These are phyloP conservation scores for Misopates orontium DNA, from an alignment of 257 asterid species.

Conservation along the genomic window DNA sequence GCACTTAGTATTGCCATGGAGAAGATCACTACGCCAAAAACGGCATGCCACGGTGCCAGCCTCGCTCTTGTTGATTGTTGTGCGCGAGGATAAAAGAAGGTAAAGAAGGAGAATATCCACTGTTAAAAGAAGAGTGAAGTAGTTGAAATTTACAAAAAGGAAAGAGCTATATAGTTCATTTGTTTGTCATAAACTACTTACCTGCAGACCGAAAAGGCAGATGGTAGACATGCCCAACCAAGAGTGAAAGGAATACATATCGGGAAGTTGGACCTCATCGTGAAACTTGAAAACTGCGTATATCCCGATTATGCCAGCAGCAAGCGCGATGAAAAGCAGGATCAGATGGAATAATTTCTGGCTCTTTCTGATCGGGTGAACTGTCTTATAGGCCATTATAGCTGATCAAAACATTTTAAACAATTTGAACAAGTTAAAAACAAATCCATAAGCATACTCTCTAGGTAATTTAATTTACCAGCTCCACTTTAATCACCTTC, in stretches of 20 bases:
- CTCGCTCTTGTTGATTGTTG: conserved; percentile 31
- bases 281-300: conserved; percentile 65
- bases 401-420: conserved; percentile 28
- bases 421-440: background rate
- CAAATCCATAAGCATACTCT: background rate
- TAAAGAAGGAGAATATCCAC: conserved; percentile 48
- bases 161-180: too few species aligned
- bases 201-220: conserved; percentile 56
- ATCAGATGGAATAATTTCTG: conserved; percentile 45
- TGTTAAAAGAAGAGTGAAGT: conserved; percentile 14
- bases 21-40: conserved; percentile 46
- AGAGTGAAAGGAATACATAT: conserved; percentile 63
- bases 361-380: conserved; percentile 23
- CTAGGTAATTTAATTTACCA: too few species aligned
- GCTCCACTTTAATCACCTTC: conserved; percentile 52
- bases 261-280: conserved; percentile 28
- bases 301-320: conserved; percentile 46
- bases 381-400: conserved; percentile 46
- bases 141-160: too few species aligned
- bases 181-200: too few species aligned
- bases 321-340: conserved; percentile 49
- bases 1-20: conserved; percentile 51
- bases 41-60: conserved; percentile 51
- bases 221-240: conserved; percentile 71
- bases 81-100: conserved; percentile 38